Evolutionary conservation across 2,329 filamentous ascomycete species (phyloP), one percentile per base, ranked within the genome.

Genomic region (Lasiodiplodia theobromae): DNA sequence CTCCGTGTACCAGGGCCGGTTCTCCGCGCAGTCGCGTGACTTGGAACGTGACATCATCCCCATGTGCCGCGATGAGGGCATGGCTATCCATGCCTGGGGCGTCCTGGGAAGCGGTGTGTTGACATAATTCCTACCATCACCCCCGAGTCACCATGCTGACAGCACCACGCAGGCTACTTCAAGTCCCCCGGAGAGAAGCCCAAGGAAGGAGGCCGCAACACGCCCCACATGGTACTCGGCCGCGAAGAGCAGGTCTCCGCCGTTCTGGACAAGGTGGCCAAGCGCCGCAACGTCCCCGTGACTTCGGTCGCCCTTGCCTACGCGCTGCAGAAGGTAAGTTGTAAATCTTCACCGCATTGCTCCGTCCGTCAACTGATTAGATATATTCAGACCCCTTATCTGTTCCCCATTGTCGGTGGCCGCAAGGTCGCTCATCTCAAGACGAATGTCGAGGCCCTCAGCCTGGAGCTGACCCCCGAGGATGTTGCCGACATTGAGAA

Each of bases 361-460:
- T 34, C 31, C 2, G 10, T 34, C 7, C 8, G 8, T 2, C 2
- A 7, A 8, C 31, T 34, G 8, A 34, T 10, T 10, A 2, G 31
- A 2, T 10, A 8, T 34, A 10, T 10, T 1, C 2, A 34, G 31
- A 34, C 31, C 7, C 31, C 31, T 8, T 88, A 92, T 73, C 88
- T 93, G 12, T 92, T 92, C 74, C 92, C 92, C 0, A 88, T 94
- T 47, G 83, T 93, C 4, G 91, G 91, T 11, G 89, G 89, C 0
- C 85, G 91, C 10, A 93, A 89, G 72, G 78, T 92, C 8, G 87
- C 90, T 60, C 91, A 94, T 75, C 80, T 94, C 51, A 86, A 47
- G 37, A 18, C 10, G 11, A 60, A 60, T 7, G 37, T 44, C 21
- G 57, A 44, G 8, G 57, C 37, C 14, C 37, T 60, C n/a, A 25